These are phyloP conservation scores for Starmerella gropengiesseri DNA, from an alignment of 805 yeast species.

Conservation along the genomic window DNA sequence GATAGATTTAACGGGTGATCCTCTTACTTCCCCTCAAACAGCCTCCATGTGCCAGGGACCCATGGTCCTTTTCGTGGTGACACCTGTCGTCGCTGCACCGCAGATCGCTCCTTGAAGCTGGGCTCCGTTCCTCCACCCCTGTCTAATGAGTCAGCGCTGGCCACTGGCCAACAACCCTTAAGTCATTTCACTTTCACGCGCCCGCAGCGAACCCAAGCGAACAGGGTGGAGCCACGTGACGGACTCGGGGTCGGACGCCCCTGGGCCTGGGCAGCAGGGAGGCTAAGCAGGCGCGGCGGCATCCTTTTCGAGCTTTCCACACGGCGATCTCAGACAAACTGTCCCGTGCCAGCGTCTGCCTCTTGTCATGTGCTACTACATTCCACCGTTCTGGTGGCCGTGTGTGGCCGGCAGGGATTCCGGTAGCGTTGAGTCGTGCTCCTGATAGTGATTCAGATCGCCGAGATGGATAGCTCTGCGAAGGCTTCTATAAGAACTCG, in stretches of 20 bases:
- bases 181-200: too few relatives aligned
- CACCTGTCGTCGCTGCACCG: too few relatives aligned
- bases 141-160: too few relatives aligned
- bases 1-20: too few relatives aligned
- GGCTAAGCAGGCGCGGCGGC: background rate
- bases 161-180: too few relatives aligned
- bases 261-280: background rate
- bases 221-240: background rate
- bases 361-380: background rate
- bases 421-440: slow-evolving; percentile 14
- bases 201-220: too few relatives aligned
- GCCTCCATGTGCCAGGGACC: too few relatives aligned
- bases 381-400: slow-evolving; percentile 20
- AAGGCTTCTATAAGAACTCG: slow-evolving; percentile 29
- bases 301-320: background rate
- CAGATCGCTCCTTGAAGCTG: too few relatives aligned
- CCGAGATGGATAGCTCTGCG: slow-evolving; percentile 21
- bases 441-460: slow-evolving; percentile 27
- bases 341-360: slow-evolving; percentile 17
- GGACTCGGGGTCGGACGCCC: too few relatives aligned
- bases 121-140: too few relatives aligned
- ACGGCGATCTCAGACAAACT: slow-evolving; percentile 27
- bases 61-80: too few relatives aligned
- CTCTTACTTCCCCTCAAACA: too few relatives aligned
- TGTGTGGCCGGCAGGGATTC: background rate